phyloP scores from a whole-genome alignment of 2,329 filamentous ascomycete species.

The Massarina eburnea region DNA sequence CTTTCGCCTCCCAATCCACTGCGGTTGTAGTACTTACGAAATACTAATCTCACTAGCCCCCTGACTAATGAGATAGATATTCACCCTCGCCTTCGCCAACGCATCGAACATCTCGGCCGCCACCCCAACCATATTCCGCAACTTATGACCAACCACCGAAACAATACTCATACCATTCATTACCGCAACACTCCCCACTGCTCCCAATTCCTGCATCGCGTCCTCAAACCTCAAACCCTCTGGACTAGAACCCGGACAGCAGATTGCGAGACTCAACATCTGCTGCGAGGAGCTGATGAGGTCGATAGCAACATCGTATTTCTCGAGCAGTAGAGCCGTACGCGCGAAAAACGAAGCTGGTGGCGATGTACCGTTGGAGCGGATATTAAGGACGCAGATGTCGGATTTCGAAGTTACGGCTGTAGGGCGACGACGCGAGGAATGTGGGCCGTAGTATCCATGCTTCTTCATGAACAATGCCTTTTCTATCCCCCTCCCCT shows the following conservation, averaged over 20 bases:
- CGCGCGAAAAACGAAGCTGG: constrained; percentile 94
- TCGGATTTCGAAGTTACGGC: constrained; percentile 96
- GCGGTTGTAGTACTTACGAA: constrained; percentile 76
- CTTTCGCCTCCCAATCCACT: no score
- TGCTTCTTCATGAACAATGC: constrained; percentile 59
- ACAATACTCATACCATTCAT: constrained; percentile 93
- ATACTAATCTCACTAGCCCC: constrained; percentile 66
- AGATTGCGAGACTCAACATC: constrained; percentile 98
- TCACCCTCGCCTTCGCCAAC: constrained; percentile 88
- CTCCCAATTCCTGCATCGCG: constrained; percentile 68
- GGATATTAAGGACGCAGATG: constrained; percentile 95
- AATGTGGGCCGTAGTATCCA: constrained; percentile 53
- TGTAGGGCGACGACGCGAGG: constrained; percentile 51
- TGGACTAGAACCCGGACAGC: constrained; percentile 70
- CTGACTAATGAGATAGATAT: constrained; percentile 98
- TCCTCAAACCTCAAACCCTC: constrained; percentile 50
- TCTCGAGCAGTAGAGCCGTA: constrained; percentile 90
- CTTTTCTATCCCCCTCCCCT: constrained; percentile 46
- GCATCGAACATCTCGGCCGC: constrained; percentile 94
- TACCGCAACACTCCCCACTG: constrained; percentile 87
- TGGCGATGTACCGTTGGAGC: constrained; percentile 90
- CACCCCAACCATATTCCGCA: constrained; percentile 96
- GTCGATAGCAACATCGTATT: constrained; percentile 85
- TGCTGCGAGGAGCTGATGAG: constrained; percentile 89
- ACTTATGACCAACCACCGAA: constrained; percentile 88